Evolutionary conservation across 441 rosid species (phyloP).

Genomic region (Kokia cookei): DNA sequence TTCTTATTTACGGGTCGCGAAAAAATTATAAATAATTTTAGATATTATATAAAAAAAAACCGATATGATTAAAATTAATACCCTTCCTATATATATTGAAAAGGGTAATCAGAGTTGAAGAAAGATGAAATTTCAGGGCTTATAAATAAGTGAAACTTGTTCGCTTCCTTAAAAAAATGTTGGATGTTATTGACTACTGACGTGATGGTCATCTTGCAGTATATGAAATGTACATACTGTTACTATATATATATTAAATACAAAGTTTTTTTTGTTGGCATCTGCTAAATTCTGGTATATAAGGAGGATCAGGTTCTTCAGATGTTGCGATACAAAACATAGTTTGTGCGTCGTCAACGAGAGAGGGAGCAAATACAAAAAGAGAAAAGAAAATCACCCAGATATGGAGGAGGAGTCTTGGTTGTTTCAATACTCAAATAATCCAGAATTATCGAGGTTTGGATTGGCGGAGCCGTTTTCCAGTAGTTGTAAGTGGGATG

Average conservation of each 20-base stretch:
- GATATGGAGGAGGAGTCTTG: neutral
- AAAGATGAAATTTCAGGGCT: no score
- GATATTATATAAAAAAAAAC: no score
- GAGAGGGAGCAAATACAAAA: neutral
- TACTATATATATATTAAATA: neutral
- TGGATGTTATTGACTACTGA: no score
- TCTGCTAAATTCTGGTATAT: neutral
- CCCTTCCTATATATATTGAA: no score
- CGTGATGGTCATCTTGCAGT: no score
- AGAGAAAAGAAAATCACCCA: neutral
- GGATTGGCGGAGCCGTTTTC: neutral
- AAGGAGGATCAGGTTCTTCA: neutral
- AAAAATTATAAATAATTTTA: no score
- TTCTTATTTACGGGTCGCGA: fast-evolving
- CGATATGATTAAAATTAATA: no score
- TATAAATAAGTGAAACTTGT: no score
- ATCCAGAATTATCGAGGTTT: neutral
- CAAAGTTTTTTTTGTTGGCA: neutral
- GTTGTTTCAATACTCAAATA: neutral
- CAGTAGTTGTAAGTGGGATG: neutral
- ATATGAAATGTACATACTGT: neutral
- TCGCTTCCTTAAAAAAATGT: no score
- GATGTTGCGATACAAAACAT: neutral
- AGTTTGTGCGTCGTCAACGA: neutral
- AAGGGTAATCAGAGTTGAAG: no score